A percentile compares a stretch with the other conserved stretches of the same genome.
phyloP scores from a whole-genome alignment of 352 stramenopile species.

The Pythium phragmiticola region DNA sequence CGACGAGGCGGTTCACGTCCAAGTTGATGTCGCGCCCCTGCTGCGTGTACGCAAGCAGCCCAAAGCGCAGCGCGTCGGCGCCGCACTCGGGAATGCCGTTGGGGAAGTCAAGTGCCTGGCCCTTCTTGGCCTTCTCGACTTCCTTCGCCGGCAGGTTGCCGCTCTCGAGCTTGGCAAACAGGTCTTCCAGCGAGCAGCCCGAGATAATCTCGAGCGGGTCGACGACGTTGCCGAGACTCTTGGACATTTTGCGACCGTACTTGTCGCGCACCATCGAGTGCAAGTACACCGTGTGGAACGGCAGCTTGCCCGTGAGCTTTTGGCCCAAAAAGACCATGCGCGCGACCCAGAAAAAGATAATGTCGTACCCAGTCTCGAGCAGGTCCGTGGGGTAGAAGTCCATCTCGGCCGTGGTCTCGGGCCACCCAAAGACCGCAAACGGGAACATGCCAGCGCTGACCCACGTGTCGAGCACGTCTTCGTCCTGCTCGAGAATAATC shows the following conservation, averaged over 20 bases:
- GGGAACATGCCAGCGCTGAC: slow-evolving; percentile 98
- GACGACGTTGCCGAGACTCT: slow-evolving; percentile 99
- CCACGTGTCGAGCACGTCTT: slow-evolving; percentile 99
- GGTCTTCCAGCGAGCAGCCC: slow-evolving; percentile 92
- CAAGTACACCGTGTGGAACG: slow-evolving; percentile 97
- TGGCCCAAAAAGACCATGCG: slow-evolving; percentile 96
- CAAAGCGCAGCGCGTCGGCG: slow-evolving; percentile 98
- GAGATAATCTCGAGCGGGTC: slow-evolving; percentile 98
- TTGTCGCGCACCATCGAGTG: slow-evolving; percentile 98
- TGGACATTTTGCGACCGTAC: slow-evolving; percentile 99
- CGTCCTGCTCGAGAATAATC: slow-evolving; percentile 94
- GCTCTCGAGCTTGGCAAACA: slow-evolving; percentile 94
- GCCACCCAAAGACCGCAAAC: slow-evolving; percentile 86
- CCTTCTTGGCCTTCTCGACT: slow-evolving; percentile 97
- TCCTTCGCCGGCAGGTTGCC: slow-evolving; percentile 98
- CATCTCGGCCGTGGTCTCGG: slow-evolving; percentile 62
- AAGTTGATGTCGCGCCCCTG: slow-evolving; percentile 98
- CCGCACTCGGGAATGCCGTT: slow-evolving; percentile 99
- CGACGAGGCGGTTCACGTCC: slow-evolving; percentile 98
- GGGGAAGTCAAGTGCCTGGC: slow-evolving; percentile 96
- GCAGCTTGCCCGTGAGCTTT: slow-evolving; percentile 95
- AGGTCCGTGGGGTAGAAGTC: slow-evolving; percentile 96
- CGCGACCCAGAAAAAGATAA: slow-evolving; percentile 99
- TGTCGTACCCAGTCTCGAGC: slow-evolving; percentile 99
- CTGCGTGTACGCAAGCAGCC: slow-evolving; percentile 95